Evolutionary conservation across 148 eudicot species (phyloP).

Genomic region (Vaccinium darrowii): DNA sequence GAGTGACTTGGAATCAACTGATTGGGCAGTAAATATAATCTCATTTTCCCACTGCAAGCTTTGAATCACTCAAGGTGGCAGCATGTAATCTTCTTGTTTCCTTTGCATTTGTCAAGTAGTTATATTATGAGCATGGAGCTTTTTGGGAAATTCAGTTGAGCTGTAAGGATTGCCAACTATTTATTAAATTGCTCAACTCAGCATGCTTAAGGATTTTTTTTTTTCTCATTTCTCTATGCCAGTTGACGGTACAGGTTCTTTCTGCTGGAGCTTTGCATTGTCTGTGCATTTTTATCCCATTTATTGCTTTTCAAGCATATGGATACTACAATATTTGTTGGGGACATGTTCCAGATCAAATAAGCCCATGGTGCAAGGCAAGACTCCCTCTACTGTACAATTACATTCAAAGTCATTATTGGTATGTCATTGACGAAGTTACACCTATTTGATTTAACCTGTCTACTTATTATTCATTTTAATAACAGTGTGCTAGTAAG

Average conservation of each 20-base stretch:
- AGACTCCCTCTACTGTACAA: constrained; percentile 76
- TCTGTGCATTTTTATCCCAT: constrained; percentile 60
- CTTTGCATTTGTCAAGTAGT: background rate
- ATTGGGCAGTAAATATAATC: background rate
- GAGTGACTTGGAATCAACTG: background rate
- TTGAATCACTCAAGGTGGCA: background rate
- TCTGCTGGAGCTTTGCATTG: constrained; percentile 54
- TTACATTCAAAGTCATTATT: constrained; percentile 88
- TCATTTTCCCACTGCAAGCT: background rate
- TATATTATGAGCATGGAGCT: background rate
- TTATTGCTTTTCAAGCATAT: constrained; percentile 80
- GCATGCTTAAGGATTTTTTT: background rate
- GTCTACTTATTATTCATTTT: constrained; percentile 1
- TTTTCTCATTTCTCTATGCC: constrained; percentile 11
- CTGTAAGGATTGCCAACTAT: background rate
- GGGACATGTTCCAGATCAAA: constrained; percentile 45
- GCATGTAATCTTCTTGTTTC: background rate
- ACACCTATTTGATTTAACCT: background rate
- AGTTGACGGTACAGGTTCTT: constrained; percentile 61
- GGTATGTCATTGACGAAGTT: constrained; percentile 49
- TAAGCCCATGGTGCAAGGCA: constrained; percentile 92
- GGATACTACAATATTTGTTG: constrained; percentile 77
- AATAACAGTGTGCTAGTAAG: background rate
- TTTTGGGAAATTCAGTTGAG: constrained; percentile 4
- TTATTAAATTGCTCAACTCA: background rate